Evolutionary conservation across 1,139 yeast genomes (phyloP), one percentile per base, ranked within the genome.

Genomic region (Pneumocystis wakefieldiae): DNA sequence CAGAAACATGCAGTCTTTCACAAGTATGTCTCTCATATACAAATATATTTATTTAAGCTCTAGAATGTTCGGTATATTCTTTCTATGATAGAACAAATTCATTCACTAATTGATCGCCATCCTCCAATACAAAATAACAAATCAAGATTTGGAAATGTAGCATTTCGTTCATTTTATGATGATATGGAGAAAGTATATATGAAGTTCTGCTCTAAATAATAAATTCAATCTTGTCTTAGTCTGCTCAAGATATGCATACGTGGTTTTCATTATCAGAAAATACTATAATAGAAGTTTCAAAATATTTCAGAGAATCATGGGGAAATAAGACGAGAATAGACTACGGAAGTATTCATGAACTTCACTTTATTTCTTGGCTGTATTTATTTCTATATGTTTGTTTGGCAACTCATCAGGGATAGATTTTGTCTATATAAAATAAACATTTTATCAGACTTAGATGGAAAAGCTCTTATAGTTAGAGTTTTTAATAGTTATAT

Each of bases 281-380:
- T 29, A 68, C 71, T 3, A 62, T 59, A 6, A 38, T 29, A 28
- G 70, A 68, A 53, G n/a, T 68, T 7, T 59, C 65, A 19, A 61
- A 65, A 29, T 88, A 88, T 71, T 77, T 88, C 48, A 70, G 70
- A 4, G 90, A 86, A 68, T 80, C 94, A 0, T 91, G 91, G 84
- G 98, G 98, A 0, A 84, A 89, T 71, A 77, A 88, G 64, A 81
- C 82, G 1, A 79, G 99, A 71, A 88, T 92, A 37, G 99, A 92
- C 73, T 92, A 90, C 73, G 99, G 99, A 0, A 87, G 96, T 3
- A 98, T 98, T 32, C 99, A 92, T 73, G 99, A 92, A 73, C 78
- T 92, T 66, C 91, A 90, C 72, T 91, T 92, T 70, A 70, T 91
- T 0, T 81, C 87, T 61, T 86, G 88, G 69, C 75, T 89, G 59